Conservation (phyloP, 352 stramenopile genomes). For the Paralagenidium karlingii region DNA sequence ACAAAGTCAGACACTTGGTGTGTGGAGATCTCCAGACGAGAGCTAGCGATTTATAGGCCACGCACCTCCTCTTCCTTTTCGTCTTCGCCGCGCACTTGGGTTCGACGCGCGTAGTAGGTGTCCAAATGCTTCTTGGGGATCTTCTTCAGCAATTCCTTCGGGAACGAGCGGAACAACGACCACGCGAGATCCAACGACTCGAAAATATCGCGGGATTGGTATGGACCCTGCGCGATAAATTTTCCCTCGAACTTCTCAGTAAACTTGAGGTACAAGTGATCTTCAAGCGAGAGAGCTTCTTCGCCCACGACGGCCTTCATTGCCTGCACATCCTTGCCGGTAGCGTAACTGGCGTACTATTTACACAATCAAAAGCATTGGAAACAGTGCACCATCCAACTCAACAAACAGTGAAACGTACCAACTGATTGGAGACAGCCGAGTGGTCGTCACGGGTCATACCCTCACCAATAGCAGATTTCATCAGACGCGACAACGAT, state of each 20-base stretch:
- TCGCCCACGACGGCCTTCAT: conserved; percentile 99
- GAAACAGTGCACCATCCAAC: background rate
- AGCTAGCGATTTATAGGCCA: background rate
- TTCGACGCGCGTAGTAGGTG: conserved; percentile 92
- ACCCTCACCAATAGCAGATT: conserved; percentile 98
- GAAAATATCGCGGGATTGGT: conserved; percentile 97
- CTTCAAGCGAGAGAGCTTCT: conserved; percentile 97
- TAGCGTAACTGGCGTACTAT: conserved; percentile 78
- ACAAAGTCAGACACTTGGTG: no score
- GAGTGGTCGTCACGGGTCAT: conserved; percentile 99
- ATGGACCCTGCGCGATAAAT: conserved; percentile 95
- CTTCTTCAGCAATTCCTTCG: conserved; percentile 99
- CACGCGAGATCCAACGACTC: conserved; percentile 98
- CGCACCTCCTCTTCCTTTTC: conserved; percentile 52
- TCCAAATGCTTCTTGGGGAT: conserved; percentile 99
- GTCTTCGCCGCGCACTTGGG: conserved; percentile 73
- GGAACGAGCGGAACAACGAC: conserved; percentile 97
- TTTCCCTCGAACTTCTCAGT: conserved; percentile 99
- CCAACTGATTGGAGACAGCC: conserved; percentile 97
- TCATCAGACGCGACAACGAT: conserved; percentile 98
- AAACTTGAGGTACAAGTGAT: conserved; percentile 99
- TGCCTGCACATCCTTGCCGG: conserved; percentile 96
- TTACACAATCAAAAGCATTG: background rate
- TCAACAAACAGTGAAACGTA: conserved; percentile 42
- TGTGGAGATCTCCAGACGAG: no score